Evolutionary conservation across 805 yeast species (phyloP), one percentile per base, ranked within the genome.

Genomic region (Ogataea paraovalis): DNA sequence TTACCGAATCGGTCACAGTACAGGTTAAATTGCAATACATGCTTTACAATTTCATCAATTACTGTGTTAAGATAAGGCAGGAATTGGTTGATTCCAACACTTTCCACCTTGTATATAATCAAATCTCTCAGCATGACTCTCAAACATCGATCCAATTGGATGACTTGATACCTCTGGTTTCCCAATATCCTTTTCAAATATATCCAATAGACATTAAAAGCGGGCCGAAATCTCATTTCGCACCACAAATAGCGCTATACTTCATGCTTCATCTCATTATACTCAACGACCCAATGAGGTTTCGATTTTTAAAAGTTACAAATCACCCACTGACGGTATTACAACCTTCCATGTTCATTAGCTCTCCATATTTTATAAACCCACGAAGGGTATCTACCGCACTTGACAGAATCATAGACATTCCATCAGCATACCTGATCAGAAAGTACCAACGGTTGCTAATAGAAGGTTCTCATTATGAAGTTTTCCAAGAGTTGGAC

Each of bases 261-360:
- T 45, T 60, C 8, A 49, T 62, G 3, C 39, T 54, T 16, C 67
- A 64, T 47, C 43, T 53, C 14, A 23, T 54, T n/a, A 43, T 61
- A 25, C 39, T 45, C 14, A 55, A 56, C 39, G 66, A 64, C 44
- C 66, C 67, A 3, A 49, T 55, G 7, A 55, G 56, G 34, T 64
- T 57, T 39, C 36, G 68, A 33, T 56, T 22, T 39, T 16, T 44
- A 16, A 43, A 43, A 4, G 34, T 51, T 14, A 45, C 49, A 4
- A 52, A 51, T 28, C 51, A 57, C n/a, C 47, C 53, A 7, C 54
- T 57, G 12, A 44, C 51, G 6, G 43, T 46, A 7, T 37, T 60
- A 2, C 40, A 57, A 22, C 66, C 68, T 2, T 14, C 65, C 36
- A 44, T 51, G 8, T 43, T 50, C 10, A 48, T 53, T 1, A 45